Evolutionary conservation across 2,329 filamentous ascomycete genomes (phyloP).

Genomic region (Aspergillus versicolor): DNA sequence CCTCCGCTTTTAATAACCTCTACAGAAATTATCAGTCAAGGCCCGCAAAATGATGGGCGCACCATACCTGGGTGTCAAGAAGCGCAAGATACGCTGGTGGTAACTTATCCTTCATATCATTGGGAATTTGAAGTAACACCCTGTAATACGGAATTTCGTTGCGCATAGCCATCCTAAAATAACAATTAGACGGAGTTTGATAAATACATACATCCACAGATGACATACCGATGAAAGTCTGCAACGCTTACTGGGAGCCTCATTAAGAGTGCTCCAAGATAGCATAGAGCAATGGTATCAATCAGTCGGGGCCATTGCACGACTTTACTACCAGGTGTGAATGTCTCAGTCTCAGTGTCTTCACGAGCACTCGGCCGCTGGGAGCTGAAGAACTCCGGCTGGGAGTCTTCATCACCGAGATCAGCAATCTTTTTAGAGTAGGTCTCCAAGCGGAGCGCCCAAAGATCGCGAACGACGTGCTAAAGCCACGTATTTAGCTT

Average conservation of each 20-base stretch:
- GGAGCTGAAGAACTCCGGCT: constrained; percentile 59
- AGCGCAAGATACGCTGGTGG: constrained; percentile 41
- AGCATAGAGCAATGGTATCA: constrained; percentile 76
- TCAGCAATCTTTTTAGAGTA: constrained; percentile 50
- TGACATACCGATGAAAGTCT: constrained; percentile 58
- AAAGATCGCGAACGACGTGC: constrained; percentile 75
- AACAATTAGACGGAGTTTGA: background rate
- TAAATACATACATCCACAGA: background rate
- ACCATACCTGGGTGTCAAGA: constrained; percentile 40
- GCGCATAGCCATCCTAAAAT: constrained; percentile 54
- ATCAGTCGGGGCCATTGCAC: constrained; percentile 62
- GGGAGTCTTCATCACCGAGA: constrained; percentile 33
- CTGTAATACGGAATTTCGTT: constrained; percentile 71
- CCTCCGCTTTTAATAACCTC: constrained; percentile 48
- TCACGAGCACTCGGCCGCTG: constrained; percentile 51
- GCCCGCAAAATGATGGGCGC: background rate
- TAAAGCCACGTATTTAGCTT: constrained; percentile 22
- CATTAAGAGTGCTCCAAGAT: constrained; percentile 73
- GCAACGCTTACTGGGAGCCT: constrained; percentile 73
- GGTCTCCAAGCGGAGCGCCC: constrained; percentile 70
- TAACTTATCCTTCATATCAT: constrained; percentile 46
- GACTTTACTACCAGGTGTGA: constrained; percentile 33
- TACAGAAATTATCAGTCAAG: constrained; percentile 5
- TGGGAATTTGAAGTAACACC: constrained; percentile 51
- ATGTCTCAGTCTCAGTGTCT: constrained; percentile 30